A percentile compares a stretch with the other conserved stretches of the same genome.
phyloP scores from a whole-genome alignment of 2,329 filamentous ascomycete species.

The Ascosphaera pollenicola region DNA sequence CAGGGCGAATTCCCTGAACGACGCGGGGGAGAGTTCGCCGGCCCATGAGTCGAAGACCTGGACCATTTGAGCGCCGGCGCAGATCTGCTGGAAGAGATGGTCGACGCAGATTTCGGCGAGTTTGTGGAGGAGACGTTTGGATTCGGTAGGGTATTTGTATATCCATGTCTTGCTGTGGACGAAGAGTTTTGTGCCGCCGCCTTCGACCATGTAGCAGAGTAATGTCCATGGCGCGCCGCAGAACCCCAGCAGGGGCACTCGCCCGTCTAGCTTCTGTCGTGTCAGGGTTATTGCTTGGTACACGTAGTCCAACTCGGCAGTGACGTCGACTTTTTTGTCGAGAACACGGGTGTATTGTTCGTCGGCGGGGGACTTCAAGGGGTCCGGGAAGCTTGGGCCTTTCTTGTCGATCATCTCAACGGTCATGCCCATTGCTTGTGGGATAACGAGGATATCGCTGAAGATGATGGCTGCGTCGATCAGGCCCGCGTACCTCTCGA shows the following conservation, averaged over 20 bases:
- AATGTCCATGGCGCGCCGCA: constrained; percentile 94
- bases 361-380: constrained; percentile 58
- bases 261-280: constrained; percentile 62
- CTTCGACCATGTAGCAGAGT: constrained; percentile 98
- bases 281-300: constrained; percentile 91
- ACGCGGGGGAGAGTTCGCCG: constrained; percentile 65
- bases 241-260: constrained; percentile 88
- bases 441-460: constrained; percentile 93
- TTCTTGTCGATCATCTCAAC: constrained; percentile 98
- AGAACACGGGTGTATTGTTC: constrained; percentile 63
- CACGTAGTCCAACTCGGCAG: constrained; percentile 71
- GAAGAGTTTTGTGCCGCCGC: constrained; percentile 88
- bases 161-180: constrained; percentile 91
- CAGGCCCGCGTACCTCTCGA: constrained; percentile 75
- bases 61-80: constrained; percentile 81
- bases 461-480: constrained; percentile 98
- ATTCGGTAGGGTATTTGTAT: constrained; percentile 64
- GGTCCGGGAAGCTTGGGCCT: constrained; percentile 80
- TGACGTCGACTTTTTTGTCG: constrained; percentile 59
- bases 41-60: constrained; percentile 99
- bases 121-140: constrained; percentile 65
- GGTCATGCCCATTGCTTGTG: constrained; percentile 95
- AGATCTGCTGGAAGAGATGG: constrained; percentile 76
- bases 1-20: constrained; percentile 67
- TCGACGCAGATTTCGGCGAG: constrained; percentile 90